Evolutionary conservation across 2,329 filamentous ascomycete species (phyloP), one percentile per base, ranked within the genome.

Genomic region (Ceratocystiopsis sp.): DNA sequence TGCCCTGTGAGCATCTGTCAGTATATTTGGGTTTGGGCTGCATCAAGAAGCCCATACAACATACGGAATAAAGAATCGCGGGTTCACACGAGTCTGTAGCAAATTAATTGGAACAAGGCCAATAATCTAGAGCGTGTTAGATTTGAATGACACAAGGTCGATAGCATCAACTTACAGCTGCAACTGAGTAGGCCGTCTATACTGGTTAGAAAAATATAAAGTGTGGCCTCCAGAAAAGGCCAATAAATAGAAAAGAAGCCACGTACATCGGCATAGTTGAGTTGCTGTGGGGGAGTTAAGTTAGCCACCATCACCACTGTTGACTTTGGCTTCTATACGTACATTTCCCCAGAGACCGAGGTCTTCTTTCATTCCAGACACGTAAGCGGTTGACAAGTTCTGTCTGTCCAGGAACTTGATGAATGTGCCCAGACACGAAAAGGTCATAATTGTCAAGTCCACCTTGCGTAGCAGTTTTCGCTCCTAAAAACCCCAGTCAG

Each of bases 281-380:
- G 39, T 42, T 49, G 21, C 43, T 47, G 38, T n/a, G 9, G 13
- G 9, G 10, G 15, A 8, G 13, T 2, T 15, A 9, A 11, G 21
- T 37, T 5, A 3, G 3, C 7, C 18, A 25, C 11, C 10, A 13
- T 9, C 18, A 21, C 11, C 5, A 29, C 9, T 8, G 9, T 29
- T 29, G 5, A 8, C 25, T 9, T 7, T 2, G 10, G 25, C 6
- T 29, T 38, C 18, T 9, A 21, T 36, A 16, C 46, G 19, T 34
- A 47, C 47, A 38, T 49, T 49, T 17, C 47, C 45, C 11, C 37
- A 49, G 11, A 49, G 43, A n/a, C 9, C 2, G 35, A 49, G 10
- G 9, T 49, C 45, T 34, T 49, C 47, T 29, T 49, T 37, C 47
- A 49, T 49, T 14, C 47, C 47, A 1, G 43, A 45, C 7, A 49